Evolutionary conservation across 2,329 filamentous ascomycete species (phyloP), one percentile per base, ranked within the genome.

Genomic region (Talaromyces sp.): DNA sequence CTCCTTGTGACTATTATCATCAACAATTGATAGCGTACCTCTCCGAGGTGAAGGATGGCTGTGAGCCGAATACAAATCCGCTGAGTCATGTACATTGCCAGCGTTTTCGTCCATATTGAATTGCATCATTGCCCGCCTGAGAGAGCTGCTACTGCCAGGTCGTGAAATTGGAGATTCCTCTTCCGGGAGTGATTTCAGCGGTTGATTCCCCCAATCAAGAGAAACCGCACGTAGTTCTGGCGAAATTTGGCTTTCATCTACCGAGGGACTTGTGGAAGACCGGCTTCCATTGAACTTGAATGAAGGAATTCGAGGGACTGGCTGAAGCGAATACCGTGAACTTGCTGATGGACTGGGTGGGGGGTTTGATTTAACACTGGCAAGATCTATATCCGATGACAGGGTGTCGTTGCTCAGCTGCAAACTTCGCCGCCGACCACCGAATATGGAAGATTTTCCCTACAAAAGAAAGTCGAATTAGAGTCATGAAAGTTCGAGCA

Each of bases 261-360:
- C 28, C 50, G 60, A 62, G 6, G 57, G 52, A n/a, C 57, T 51
- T 53, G 54, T 53, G 47, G 62, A 64, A 5, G 57, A 50, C 50
- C 42, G 61, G 50, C 52, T 33, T 16, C 57, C 62, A 14, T 54
- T 51, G n/a, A 64, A 47, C 30, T 54, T 61, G 40, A 65, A 59
- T 27, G 64, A 65, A 14, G 64, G 64, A 9, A 65, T 63, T n/a
- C 64, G 62, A 12, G 64, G 64, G 16, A 64, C 51, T 5, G 40
- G 40, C n/a, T 61, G 56, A 23, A 61, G n/a, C 6, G 61, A 63
- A 27, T 60, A 63, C 14, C 61, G 52, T 4, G 61, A 62, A 52
- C 51, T 52, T n/a, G 33, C 16, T 27, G 56, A 60, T 40, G 34
- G 34, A 31, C 50, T 58, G 27, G 53, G 27, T 16, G 57, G 30